Percentiles rank a stretch among this genome's conserved stretches.
Conservation (phyloP, 2,329 filamentous ascomycete genomes). For the Phoma sp. region DNA sequence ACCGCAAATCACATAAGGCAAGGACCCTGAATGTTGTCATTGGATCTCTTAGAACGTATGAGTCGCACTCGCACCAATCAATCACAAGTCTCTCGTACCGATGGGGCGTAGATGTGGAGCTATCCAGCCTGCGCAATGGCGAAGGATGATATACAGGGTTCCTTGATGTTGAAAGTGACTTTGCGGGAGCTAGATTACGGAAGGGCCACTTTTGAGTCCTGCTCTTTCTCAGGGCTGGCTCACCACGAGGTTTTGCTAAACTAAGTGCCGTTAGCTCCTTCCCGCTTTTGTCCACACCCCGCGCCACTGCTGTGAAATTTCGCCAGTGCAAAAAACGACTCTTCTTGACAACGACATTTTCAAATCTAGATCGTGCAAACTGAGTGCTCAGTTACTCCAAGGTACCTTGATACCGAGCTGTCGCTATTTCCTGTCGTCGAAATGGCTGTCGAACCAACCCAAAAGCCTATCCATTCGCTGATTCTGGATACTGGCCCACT, state of each 20-base stretch:
- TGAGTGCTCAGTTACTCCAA: constrained; percentile 2
- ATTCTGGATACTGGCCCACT: constrained; percentile 91
- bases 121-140: background rate
- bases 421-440: constrained; percentile 16
- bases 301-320: constrained; percentile 29
- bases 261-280: constrained; percentile 5
- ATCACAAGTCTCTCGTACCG: too few relatives aligned
- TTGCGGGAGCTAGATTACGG: constrained; percentile 8
- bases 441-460: constrained; percentile 33
- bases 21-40: too few relatives aligned
- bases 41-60: too few relatives aligned
- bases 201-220: constrained; percentile 3
- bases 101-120: background rate
- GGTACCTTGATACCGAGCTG: constrained; percentile 6
- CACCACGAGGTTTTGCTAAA: constrained; percentile 3
- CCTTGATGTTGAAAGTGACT: constrained; percentile 14
- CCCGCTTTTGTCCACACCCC: constrained; percentile 13
- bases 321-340: background rate
- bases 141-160: constrained; percentile 1
- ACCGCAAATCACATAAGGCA: too few relatives aligned
- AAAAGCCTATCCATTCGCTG: constrained; percentile 79
- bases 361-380: background rate
- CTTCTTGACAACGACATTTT: background rate
- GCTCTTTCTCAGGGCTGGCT: background rate
- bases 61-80: too few relatives aligned